phyloP scores from a whole-genome alignment of 2,329 filamentous ascomycete species.

The Pseudogymnoascus sp. region DNA sequence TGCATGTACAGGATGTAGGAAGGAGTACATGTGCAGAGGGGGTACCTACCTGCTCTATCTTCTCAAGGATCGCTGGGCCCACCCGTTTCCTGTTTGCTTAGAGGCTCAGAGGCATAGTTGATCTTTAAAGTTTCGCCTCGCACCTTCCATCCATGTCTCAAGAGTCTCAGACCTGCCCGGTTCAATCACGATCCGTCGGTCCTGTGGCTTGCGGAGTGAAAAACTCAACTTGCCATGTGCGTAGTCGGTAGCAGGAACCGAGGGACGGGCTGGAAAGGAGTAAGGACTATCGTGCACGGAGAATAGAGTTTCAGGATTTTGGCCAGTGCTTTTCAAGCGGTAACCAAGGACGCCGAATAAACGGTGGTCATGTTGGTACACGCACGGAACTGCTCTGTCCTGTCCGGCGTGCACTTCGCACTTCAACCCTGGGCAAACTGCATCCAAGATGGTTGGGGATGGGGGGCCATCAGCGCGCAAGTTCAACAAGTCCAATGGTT shows the following conservation, averaged over 20 bases:
- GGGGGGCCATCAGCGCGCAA: background rate
- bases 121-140: conserved; percentile 5
- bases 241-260: background rate
- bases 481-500: background rate
- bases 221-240: background rate
- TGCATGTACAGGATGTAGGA: background rate
- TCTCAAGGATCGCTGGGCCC: background rate
- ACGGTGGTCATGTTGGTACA: background rate
- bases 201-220: background rate
- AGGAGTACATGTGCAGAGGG: background rate
- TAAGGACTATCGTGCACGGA: background rate
- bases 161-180: background rate
- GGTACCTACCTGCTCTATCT: background rate
- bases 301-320: background rate
- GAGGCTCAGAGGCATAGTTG: background rate
- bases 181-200: background rate
- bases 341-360: background rate
- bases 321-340: background rate
- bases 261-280: background rate
- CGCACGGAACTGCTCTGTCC: background rate
- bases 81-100: background rate
- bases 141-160: conserved; percentile 4
- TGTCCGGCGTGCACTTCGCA: background rate
- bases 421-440: background rate
- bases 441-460: background rate